These are phyloP conservation scores for Trichosanthes cucumerina DNA, from an alignment of 306 rosid species.

Conservation along the genomic window DNA sequence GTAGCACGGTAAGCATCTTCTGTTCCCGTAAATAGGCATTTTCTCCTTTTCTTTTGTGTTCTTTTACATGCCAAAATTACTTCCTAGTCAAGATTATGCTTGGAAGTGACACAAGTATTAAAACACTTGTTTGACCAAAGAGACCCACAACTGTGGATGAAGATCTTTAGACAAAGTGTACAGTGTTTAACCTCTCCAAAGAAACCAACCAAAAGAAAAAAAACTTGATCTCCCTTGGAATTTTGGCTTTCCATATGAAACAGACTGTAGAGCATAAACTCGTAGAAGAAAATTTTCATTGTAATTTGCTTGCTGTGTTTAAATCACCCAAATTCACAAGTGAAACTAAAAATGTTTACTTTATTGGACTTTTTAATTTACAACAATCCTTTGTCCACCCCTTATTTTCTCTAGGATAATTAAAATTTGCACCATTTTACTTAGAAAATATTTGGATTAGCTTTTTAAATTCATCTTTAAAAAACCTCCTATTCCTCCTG, in stretches of 20 bases:
- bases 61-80: not conserved
- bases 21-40: not conserved
- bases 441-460: not conserved
- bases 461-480: not conserved
- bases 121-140: not conserved
- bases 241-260: not conserved
- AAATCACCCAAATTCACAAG: not conserved
- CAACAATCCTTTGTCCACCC: not conserved
- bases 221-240: not conserved
- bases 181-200: not conserved
- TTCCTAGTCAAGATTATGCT: not conserved
- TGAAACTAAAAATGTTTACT: not conserved
- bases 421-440: not conserved
- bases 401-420: not conserved
- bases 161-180: not conserved
- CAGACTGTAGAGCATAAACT: not conserved
- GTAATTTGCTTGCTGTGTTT: not conserved
- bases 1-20: conserved; percentile 67
- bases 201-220: not conserved
- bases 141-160: not conserved
- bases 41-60: not conserved
- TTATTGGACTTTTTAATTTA: not conserved
- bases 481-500: not conserved
- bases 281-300: not conserved
- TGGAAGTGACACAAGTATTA: not conserved